Evolutionary conservation across 306 rosid species (phyloP), one percentile per base, ranked within the genome.

Genomic region (Quercus dentata): DNA sequence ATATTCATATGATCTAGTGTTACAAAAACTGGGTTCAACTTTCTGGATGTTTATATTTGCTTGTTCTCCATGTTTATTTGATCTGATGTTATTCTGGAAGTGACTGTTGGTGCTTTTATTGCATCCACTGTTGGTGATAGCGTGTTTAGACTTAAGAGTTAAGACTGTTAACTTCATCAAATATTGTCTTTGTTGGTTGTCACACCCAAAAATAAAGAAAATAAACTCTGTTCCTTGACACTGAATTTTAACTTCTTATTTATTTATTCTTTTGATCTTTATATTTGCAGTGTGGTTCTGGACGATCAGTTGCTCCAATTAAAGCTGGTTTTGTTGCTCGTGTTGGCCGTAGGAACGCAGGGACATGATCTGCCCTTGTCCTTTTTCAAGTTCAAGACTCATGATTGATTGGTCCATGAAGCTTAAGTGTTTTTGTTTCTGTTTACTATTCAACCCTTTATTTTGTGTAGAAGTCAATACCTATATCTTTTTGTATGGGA

Each of bases 301-400:
- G 97, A 79, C 86, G 98, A 82, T 90, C 97, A 17, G 99, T 95
- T 78, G 96, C 97, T 82, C 98, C 91, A 13, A 93, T 95, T 82
- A 95, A 95, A 82, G 97, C 97, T 80, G 99, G 99, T 77, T 95
- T 92, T 76, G 92, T 89, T 78, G 99, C 99, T 85, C 99, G 97
- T 69, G 98, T 95, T 87, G 98, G 98, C 56, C 89, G 99, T 54
- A 89, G 98, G 82, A 95, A 81, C 0, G 79, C 97, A 0, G 97
- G 97, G 46, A 68, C 99, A 65, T 92, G 82, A 92, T 74, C 59
- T 71, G 31, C 6, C 38, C 57, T 28, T 25, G 23, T 19, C 27
- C 25, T 72, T 65, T 77, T 54, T 18, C 72, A 27, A 41, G 46
- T 56, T 63, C 57, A 64, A 31, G 4, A 21, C 74, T 30, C 38